Base-by-base conservation (phyloP, 148 eudicot species). In the Rhododendron mucronatum region DNA sequence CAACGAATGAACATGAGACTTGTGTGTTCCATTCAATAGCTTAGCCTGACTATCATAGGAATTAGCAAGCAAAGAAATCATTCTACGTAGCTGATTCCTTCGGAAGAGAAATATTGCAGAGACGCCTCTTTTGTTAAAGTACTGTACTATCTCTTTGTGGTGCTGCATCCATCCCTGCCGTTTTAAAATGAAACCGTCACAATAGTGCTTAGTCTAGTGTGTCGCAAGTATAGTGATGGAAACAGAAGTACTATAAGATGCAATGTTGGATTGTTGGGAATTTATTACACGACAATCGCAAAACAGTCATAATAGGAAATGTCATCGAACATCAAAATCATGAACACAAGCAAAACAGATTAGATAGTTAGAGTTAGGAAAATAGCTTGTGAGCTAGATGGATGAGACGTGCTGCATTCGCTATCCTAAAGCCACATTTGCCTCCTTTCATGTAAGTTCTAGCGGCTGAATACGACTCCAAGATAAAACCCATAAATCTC, bases 1-100 rank as follows among this genome's bases (percentile, higher is more conserved):
- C 16, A 90, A 86, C 4, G 98, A 91, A 89, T 95, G 98, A 1
- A 90, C 93, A 83, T 95, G 98, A 89, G 96, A 95, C 88, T 93
- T 93, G 82, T 95, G 98, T 33, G 93, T 93, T 28, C 98, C 96
- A 85, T 95, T 93, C 35, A 95, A 87, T 33, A 90, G 85, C 85
- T 92, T 95, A 26, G 93, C 92, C 14, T 85, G 82, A 51, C 87
- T 90, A 82, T 93, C 95, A n/a, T 91, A 91, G 0, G 89, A 75
- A 86, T 93, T 95, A 20, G 95, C 96, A 45, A 91, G 83, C 81
- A 95, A 35, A 3, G 96, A 95, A 35, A 95, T 80, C 91, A 91
- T 90, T 82, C 98, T 90, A 2, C 95, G 91, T 45, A 95, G 92
- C 69, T 90, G 88, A 81, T 95, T 95, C 83, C 93, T 91, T 51